Evolutionary conservation across 2,329 filamentous ascomycete species (phyloP).

Genomic region (Alternaria metachromatica): DNA sequence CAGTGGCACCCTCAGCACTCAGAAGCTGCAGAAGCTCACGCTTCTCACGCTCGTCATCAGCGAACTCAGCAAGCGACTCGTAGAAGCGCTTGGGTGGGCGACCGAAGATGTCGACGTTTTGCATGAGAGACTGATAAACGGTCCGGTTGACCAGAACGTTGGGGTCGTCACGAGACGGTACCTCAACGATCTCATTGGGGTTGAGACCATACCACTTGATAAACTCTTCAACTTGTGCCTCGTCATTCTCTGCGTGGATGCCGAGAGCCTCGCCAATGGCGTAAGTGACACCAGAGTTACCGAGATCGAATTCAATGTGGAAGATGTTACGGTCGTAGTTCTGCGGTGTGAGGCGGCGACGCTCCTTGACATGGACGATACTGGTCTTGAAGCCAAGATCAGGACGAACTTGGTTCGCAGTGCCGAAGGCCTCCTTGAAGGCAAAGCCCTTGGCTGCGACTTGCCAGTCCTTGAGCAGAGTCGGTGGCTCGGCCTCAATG

Average conservation of each 20-base stretch:
- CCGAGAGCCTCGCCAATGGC: constrained; percentile 97
- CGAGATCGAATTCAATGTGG: constrained; percentile 98
- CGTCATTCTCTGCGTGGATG: constrained; percentile 94
- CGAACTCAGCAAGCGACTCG: constrained; percentile 86
- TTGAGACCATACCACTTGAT: constrained; percentile 89
- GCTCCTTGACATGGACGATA: constrained; percentile 91
- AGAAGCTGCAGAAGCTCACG: constrained; percentile 78
- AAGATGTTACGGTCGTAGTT: constrained; percentile 99
- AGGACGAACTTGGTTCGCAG: constrained; percentile 75
- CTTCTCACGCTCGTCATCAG: constrained; percentile 81
- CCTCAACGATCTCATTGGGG: constrained; percentile 84
- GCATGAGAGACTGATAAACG: constrained; percentile 86
- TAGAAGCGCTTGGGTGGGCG: constrained; percentile 98
- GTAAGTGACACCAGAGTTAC: constrained; percentile 88
- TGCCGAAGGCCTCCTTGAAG: constrained; percentile 94
- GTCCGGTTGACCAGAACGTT: constrained; percentile 83
- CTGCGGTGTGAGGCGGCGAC: constrained; percentile 84
- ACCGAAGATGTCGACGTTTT: constrained; percentile 96
- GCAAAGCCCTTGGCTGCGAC: constrained; percentile 82
- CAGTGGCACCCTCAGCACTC: constrained; percentile 75
- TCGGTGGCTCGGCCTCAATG: constrained; percentile 70
- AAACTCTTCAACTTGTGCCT: constrained; percentile 78
- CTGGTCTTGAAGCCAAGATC: constrained; percentile 86
- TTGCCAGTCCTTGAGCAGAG: constrained; percentile 77
- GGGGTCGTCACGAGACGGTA: constrained; percentile 81